phyloP scores from a whole-genome alignment of 2,329 filamentous ascomycete genomes.

The Phoma herbarum region DNA sequence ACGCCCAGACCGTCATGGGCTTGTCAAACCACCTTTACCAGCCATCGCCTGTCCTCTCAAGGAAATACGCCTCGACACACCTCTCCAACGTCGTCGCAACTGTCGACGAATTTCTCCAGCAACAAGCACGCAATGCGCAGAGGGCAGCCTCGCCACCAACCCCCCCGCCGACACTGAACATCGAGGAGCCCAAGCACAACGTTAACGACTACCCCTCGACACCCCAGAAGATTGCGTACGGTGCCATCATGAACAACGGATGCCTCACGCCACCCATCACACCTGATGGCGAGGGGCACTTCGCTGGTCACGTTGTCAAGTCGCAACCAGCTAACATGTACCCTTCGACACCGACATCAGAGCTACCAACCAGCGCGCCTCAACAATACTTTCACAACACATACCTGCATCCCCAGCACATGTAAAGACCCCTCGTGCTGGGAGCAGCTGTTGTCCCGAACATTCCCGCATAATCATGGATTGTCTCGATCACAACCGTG shows the following conservation, averaged over 20 bases:
- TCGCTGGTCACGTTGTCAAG: slow-evolving; percentile 44
- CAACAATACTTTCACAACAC: slow-evolving; percentile 49
- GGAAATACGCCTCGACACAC: slow-evolving; percentile 74
- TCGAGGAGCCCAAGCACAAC: slow-evolving; percentile 58
- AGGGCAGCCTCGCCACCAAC: slow-evolving; percentile 60
- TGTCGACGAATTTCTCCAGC: slow-evolving; percentile 72
- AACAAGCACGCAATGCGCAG: slow-evolving; percentile 61
- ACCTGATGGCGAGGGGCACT: slow-evolving; percentile 66
- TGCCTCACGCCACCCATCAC: slow-evolving; percentile 89
- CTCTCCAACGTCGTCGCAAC: slow-evolving; percentile 70
- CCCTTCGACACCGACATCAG: slow-evolving; percentile 51
- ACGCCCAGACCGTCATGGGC: slow-evolving; percentile 71
- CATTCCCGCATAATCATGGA: slow-evolving; percentile 28
- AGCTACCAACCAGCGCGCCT: slow-evolving; percentile 41
- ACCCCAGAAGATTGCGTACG: slow-evolving; percentile 77
- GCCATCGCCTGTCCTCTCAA: slow-evolving; percentile 71
- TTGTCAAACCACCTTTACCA: slow-evolving; percentile 72
- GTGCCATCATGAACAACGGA: slow-evolving; percentile 71
- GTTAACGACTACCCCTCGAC: slow-evolving; percentile 69
- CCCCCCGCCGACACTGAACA: slow-evolving; percentile 65
- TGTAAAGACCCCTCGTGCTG: slow-evolving; percentile 35
- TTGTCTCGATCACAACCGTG: slow-evolving; percentile 22
- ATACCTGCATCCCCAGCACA: slow-evolving; percentile 49
- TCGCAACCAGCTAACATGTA: slow-evolving; percentile 41
- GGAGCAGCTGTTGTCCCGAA: slow-evolving; percentile 27